Evolutionary conservation across 495 filamentous ascomycete species (phyloP).

Genomic region (Podospora appendiculata): DNA sequence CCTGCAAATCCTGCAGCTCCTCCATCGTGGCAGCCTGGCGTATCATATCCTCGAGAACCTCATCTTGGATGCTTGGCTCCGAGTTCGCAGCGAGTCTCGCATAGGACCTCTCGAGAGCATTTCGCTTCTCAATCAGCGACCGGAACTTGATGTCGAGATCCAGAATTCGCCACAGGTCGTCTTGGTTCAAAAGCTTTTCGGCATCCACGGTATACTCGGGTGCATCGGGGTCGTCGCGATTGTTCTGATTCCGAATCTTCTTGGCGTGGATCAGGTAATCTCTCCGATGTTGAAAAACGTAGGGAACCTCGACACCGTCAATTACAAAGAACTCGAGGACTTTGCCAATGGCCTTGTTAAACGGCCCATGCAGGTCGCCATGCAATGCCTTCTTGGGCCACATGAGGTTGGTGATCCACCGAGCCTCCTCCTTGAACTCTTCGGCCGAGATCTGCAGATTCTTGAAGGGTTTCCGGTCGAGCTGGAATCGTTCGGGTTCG

Average conservation of each 20-base stretch:
- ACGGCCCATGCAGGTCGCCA: constrained; percentile 64
- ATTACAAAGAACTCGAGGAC: constrained; percentile 92
- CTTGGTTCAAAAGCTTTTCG: constrained; percentile 84
- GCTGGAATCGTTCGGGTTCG: constrained; percentile 89
- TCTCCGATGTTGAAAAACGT: constrained; percentile 95
- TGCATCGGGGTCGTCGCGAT: constrained; percentile 47
- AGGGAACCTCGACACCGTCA: constrained; percentile 90
- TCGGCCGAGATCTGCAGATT: constrained; percentile 68
- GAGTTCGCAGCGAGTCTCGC: constrained; percentile 56
- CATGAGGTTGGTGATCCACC: constrained; percentile 85
- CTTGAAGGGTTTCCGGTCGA: constrained; percentile 81
- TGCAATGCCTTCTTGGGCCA: constrained; percentile 72
- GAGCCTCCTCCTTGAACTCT: constrained; percentile 77
- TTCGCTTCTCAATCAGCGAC: constrained; percentile 82
- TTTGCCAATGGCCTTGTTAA: constrained; percentile 79
- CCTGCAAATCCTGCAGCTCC: constrained; percentile 91
- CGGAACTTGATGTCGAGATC: constrained; percentile 92
- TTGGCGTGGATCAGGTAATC: constrained; percentile 94
- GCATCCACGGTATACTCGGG: constrained; percentile 67
- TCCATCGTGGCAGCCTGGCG: constrained; percentile 71
- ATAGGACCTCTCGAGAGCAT: constrained; percentile 67
- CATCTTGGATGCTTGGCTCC: constrained; percentile 40
- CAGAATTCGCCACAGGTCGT: constrained; percentile 89
- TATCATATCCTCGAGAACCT: constrained; percentile 72
- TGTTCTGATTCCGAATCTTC: constrained; percentile 56